These are phyloP conservation scores for Teratosphaeria nubilosa DNA, from an alignment of 2,329 filamentous ascomycete genomes.

Conservation along the genomic window DNA sequence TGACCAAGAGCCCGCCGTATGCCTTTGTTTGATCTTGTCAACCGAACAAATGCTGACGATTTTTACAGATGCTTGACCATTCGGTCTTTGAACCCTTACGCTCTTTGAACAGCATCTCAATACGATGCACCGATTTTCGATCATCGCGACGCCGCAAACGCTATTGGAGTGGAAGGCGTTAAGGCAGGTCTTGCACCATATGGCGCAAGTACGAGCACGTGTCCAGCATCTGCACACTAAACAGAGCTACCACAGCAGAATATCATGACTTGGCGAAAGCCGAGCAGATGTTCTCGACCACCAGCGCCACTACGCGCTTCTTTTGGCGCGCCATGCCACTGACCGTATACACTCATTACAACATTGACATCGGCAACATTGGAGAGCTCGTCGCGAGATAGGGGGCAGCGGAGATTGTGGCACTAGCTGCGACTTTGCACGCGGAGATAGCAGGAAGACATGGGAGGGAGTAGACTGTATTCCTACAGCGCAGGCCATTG, in stretches of 20 bases:
- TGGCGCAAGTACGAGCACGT: background rate
- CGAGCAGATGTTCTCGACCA: conserved; percentile 2
- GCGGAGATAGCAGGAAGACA: background rate
- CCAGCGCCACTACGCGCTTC: conserved; percentile 1
- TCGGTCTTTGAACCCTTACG: conserved; percentile 70
- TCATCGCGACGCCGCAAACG: background rate
- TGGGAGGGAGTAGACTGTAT: background rate
- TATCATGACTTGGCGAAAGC: conserved; percentile 7
- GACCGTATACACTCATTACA: conserved; percentile 13
- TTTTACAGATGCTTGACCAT: conserved; percentile 64
- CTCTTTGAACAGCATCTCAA: conserved; percentile 32
- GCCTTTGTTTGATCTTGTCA: conserved; percentile 34
- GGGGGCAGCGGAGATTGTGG: background rate
- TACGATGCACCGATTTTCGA: background rate
- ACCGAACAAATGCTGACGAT: conserved; percentile 28
- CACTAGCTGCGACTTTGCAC: background rate
- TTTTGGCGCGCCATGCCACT: conserved; percentile 5
- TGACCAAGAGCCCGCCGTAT: conserved; percentile 98
- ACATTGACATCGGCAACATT: background rate
- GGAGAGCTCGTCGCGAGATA: background rate
- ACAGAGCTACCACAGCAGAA: conserved; percentile 6
- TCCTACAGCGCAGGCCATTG: background rate
- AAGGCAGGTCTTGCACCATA: background rate
- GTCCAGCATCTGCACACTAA: conserved; percentile 2
- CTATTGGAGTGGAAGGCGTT: background rate